phyloP scores from a whole-genome alignment of 129 eudicot genomes.

The Arctium minus region DNA sequence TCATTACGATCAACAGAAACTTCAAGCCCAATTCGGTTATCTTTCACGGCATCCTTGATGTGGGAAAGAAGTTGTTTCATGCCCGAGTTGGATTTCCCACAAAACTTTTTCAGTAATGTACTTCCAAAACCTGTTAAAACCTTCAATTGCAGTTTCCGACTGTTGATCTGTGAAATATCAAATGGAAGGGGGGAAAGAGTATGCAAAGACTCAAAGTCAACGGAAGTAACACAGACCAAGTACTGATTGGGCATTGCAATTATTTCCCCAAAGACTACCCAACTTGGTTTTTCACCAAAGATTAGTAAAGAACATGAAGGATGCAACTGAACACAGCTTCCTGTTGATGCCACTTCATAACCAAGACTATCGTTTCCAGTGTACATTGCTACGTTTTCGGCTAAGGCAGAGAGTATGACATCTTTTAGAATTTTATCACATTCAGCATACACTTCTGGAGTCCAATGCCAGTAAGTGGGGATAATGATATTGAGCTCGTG shows the following conservation, averaged over 20 bases:
- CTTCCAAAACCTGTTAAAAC: slow-evolving; percentile 57
- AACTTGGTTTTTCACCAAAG: slow-evolving; percentile 62
- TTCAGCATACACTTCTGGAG: slow-evolving; percentile 37
- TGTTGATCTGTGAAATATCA: slow-evolving; percentile 48
- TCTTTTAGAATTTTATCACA: slow-evolving; percentile 45
- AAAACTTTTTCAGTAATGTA: slow-evolving; percentile 57
- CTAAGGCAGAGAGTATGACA: slow-evolving; percentile 58
- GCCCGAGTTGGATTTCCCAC: slow-evolving; percentile 63
- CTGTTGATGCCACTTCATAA: slow-evolving; percentile 71
- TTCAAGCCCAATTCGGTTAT: slow-evolving; percentile 67
- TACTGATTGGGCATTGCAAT: slow-evolving; percentile 60
- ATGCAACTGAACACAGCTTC: slow-evolving; percentile 69
- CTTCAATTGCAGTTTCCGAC: slow-evolving; percentile 48
- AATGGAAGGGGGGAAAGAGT: slow-evolving; percentile 61
- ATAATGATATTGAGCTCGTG: slow-evolving; percentile 59
- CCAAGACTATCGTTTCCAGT: slow-evolving; percentile 89
- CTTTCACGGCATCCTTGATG: slow-evolving; percentile 37
- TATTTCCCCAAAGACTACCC: slow-evolving; percentile 91
- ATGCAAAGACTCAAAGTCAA: slow-evolving; percentile 48
- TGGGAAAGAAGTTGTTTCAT: slow-evolving; percentile 50
- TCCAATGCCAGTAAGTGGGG: slow-evolving; percentile 79
- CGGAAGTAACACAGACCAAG: slow-evolving; percentile 70
- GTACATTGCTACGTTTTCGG: slow-evolving; percentile 80
- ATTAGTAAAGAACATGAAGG: slow-evolving; percentile 76
- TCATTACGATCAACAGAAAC: slow-evolving; percentile 60